Conservation (phyloP, 306 rosid species). For the Begonia peltatifolia region DNA sequence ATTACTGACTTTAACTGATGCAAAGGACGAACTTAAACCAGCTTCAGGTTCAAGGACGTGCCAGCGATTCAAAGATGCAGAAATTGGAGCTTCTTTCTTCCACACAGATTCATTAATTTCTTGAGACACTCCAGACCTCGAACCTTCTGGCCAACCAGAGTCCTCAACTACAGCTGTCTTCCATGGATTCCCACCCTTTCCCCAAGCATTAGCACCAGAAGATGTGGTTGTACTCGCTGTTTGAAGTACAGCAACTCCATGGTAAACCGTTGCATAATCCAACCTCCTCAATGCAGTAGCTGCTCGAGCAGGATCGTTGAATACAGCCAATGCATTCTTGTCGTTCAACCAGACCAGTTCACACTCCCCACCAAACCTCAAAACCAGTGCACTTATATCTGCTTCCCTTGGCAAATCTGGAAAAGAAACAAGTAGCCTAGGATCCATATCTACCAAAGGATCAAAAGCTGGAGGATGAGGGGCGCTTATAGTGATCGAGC, state of each 20-base stretch:
- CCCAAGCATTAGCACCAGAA: constrained; percentile 51
- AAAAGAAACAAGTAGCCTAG: constrained; percentile 79
- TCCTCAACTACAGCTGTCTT: constrained; percentile 57
- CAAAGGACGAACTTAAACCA: constrained; percentile 24
- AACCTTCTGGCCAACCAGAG: constrained; percentile 51
- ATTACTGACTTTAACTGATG: constrained; percentile 11
- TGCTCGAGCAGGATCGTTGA: constrained; percentile 83
- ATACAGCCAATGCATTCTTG: constrained; percentile 85
- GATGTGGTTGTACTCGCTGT: constrained; percentile 23
- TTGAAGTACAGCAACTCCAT: constrained; percentile 47
- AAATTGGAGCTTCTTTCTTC: constrained; percentile 63
- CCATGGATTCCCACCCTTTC: constrained; percentile 53
- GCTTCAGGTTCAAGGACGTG: constrained; percentile 43
- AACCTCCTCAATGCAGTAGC: constrained; percentile 97
- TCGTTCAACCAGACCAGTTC: constrained; percentile 95
- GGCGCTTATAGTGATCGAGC: constrained; percentile 28
- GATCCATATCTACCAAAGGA: constrained; percentile 79
- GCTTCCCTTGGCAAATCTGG: constrained; percentile 87
- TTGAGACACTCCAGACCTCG: constrained; percentile 35
- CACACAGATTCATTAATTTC: constrained; percentile 38
- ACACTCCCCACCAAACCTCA: constrained; percentile 91
- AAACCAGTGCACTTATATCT: constrained; percentile 78
- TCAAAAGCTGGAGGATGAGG: constrained; percentile 54
- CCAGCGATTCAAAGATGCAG: constrained; percentile 58
- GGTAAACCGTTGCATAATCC: constrained; percentile 73